A percentile compares a stretch with the other conserved stretches of the same genome.
phyloP scores from a whole-genome alignment of 441 rosid genomes.

The Gossypium laxum region DNA sequence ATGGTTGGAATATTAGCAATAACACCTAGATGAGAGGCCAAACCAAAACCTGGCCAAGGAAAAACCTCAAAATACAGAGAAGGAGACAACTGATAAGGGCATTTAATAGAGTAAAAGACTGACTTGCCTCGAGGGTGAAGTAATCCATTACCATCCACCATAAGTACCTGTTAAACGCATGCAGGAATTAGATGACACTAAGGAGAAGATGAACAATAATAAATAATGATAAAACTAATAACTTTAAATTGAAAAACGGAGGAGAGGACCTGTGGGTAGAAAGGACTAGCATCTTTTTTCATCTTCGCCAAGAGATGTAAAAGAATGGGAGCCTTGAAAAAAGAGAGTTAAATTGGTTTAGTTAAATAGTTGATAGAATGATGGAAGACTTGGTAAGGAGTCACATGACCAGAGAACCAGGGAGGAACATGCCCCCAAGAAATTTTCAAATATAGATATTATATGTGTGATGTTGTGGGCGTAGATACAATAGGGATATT shows the following conservation, averaged over 20 bases:
- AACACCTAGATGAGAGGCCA: slow-evolving; percentile 86
- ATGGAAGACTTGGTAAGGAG: neutral
- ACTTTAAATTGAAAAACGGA: neutral
- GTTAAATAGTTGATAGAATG: neutral
- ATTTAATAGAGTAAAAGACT: neutral
- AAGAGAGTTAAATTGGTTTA: neutral
- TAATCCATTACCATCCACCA: slow-evolving; percentile 86
- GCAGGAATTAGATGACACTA: slow-evolving; percentile 11
- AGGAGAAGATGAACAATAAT: neutral
- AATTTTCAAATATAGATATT: too few species aligned
- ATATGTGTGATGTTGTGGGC: neutral
- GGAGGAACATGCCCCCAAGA: neutral
- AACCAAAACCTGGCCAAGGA: slow-evolving; percentile 58
- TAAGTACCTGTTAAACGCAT: slow-evolving; percentile 37
- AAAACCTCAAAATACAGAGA: slow-evolving; percentile 6
- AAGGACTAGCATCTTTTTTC: slow-evolving; percentile 38
- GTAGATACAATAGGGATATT: neutral
- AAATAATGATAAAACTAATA: neutral
- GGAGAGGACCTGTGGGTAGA: slow-evolving; percentile 59
- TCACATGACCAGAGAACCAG: neutral
- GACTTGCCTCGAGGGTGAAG: slow-evolving; percentile 83
- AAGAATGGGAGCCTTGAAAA: slow-evolving; percentile 53
- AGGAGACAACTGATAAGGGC: neutral
- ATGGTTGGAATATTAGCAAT: slow-evolving; percentile 66
- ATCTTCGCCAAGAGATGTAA: slow-evolving; percentile 53